A percentile compares a stretch with the other conserved stretches of the same genome.
Conservation (phyloP, 805 yeast species). For the Wickerhamomyces strasburgensis region DNA sequence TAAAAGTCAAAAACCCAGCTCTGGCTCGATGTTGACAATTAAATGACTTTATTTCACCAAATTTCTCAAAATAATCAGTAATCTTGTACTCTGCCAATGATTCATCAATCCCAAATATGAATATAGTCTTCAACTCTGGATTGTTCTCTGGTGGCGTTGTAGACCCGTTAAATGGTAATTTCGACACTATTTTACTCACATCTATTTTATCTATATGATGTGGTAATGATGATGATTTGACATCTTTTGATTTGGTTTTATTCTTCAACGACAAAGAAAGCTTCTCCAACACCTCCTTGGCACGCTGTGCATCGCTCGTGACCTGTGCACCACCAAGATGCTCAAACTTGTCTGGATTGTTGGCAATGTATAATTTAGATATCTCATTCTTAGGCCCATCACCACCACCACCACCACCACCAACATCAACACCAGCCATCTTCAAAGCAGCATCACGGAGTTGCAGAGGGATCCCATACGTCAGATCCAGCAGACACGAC, state of each 20-base stretch:
- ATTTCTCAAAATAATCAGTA: constrained; percentile 41
- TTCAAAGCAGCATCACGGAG: constrained; percentile 76
- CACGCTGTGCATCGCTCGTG: constrained; percentile 33
- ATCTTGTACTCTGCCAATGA: constrained; percentile 62
- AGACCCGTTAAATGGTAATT: constrained; percentile 68
- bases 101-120: constrained; percentile 69
- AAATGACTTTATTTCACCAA: constrained; percentile 45
- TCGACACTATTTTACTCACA: constrained; percentile 46
- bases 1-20: constrained; percentile 61
- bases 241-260: constrained; percentile 4
- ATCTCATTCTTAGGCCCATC: constrained; percentile 46
- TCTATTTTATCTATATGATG: constrained; percentile 32
- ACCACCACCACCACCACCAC: constrained; percentile 25
- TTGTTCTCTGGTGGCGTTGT: constrained; percentile 38
- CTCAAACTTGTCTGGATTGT: constrained; percentile 34
- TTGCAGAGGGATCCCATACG: constrained; percentile 74
- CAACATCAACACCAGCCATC: constrained; percentile 49
- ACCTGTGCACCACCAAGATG: constrained; percentile 34
- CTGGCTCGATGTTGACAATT: constrained; percentile 52
- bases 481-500: constrained; percentile 75
- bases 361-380: constrained; percentile 52
- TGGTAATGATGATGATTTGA: constrained; percentile 12
- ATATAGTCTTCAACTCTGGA: constrained; percentile 50
- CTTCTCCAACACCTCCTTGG: constrained; percentile 47
- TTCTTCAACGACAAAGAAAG: constrained; percentile 26